phyloP scores from a whole-genome alignment of 176 grass and related monocot species.

The Hsuehochloa calcarea region DNA sequence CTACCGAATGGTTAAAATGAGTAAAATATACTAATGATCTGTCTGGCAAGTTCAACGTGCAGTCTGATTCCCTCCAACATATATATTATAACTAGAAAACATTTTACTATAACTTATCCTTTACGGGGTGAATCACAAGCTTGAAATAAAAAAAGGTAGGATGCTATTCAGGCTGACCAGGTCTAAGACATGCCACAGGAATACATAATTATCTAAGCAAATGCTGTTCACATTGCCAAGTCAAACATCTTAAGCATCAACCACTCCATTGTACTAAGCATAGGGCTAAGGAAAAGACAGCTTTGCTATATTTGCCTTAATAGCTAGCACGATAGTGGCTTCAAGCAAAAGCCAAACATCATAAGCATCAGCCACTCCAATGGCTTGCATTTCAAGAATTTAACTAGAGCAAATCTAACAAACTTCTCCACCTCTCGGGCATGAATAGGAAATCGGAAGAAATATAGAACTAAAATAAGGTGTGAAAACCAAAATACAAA shows the following conservation, averaged over 20 bases:
- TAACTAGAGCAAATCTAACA: constrained; percentile 2
- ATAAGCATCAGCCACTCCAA: too few relatives aligned
- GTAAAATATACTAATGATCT: constrained; percentile 9
- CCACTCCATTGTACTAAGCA: background rate
- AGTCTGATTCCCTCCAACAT: constrained; percentile 17
- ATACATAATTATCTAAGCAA: constrained; percentile 26
- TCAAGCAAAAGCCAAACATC: too few relatives aligned
- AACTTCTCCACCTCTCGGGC: background rate
- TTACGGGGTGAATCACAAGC: background rate
- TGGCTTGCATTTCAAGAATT: constrained; percentile 19
- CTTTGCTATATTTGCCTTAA: background rate
- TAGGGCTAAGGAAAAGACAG: background rate
- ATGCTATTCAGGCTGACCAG: constrained; percentile 1
- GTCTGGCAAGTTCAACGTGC: background rate
- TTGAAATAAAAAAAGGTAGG: constrained; percentile 13
- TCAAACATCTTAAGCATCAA: constrained; percentile 28
- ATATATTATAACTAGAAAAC: constrained; percentile 3
- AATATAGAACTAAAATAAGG: background rate
- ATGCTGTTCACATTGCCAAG: constrained; percentile 15
- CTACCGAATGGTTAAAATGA: background rate
- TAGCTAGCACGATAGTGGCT: background rate
- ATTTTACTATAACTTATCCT: constrained; percentile 24
- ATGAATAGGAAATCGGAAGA: background rate
- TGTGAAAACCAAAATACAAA: background rate
- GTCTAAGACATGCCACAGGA: constrained; percentile 27